phyloP scores from a whole-genome alignment of 169 alveolate species.

The Perkinsus chesapeaki region DNA sequence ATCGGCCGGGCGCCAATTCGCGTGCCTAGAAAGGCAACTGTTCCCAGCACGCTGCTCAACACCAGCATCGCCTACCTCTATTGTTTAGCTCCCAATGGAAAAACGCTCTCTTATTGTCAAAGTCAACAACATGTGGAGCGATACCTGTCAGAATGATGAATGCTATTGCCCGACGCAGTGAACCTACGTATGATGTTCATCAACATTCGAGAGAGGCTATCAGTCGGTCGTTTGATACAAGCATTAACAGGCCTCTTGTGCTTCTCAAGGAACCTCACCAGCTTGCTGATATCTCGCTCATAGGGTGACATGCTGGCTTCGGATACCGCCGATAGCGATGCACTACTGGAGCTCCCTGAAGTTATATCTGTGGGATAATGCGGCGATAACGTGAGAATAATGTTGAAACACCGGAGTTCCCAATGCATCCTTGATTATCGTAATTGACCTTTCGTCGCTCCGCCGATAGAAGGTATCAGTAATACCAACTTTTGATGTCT shows the following conservation, averaged over 20 bases:
- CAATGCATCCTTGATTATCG: too few species aligned
- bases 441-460: too few species aligned
- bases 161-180: neutral
- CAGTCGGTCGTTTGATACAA: neutral
- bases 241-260: neutral
- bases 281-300: neutral
- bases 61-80: neutral
- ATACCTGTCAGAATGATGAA: neutral
- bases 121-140: conserved; percentile 54
- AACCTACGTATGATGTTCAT: neutral
- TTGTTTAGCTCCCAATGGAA: conserved; percentile 45
- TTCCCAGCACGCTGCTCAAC: conserved; percentile 4
- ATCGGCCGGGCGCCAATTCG: conserved; percentile 47
- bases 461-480: too few species aligned
- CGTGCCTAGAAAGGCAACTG: conserved; percentile 48
- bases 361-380: neutral
- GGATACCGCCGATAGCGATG: neutral
- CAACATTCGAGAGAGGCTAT: neutral
- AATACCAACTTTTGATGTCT: too few species aligned
- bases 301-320: neutral
- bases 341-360: neutral
- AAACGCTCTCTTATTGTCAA: conserved; percentile 91
- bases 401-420: too few species aligned
- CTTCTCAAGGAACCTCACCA: neutral
- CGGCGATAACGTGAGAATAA: neutral